phyloP scores from a whole-genome alignment of 1,284 basidiomycete genomes.

The Tilletiopsis washingtonensis region DNA sequence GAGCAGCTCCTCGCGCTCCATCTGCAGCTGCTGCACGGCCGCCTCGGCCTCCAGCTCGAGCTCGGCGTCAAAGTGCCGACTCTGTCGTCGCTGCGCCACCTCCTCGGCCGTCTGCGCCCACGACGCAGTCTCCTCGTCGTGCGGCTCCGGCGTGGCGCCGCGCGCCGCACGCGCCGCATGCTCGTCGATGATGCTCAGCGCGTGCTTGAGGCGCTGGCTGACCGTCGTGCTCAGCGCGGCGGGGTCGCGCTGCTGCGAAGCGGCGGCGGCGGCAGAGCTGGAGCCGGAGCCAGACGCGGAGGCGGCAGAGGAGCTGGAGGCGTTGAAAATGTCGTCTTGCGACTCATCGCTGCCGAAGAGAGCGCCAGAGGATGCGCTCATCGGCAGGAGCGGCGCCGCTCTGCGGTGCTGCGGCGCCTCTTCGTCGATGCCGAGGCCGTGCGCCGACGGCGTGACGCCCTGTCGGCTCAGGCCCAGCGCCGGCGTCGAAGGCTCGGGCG shows the following conservation, averaged over 20 bases:
- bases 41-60: too few species aligned
- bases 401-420: too few species aligned
- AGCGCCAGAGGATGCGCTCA: neutral
- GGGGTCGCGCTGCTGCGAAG: too few species aligned
- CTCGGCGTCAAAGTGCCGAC: too few species aligned
- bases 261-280: too few species aligned
- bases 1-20: too few species aligned
- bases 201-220: constrained; percentile 15
- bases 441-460: neutral
- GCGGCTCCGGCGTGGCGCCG: neutral
- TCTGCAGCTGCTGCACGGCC: too few species aligned
- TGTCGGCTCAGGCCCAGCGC: neutral
- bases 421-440: neutral
- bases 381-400: neutral
- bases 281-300: too few species aligned
- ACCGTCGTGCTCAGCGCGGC: constrained; percentile 7
- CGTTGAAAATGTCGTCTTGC: constrained; percentile 14
- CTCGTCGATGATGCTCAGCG: constrained; percentile 27
- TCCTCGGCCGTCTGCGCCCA: too few species aligned
- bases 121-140: too few species aligned
- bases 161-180: neutral
- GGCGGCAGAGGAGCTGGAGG: constrained; percentile 9
- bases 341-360: constrained; percentile 12
- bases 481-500: neutral
- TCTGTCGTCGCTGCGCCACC: too few species aligned